phyloP scores from a whole-genome alignment of 495 filamentous ascomycete species.

The Penicillium waksmanii region DNA sequence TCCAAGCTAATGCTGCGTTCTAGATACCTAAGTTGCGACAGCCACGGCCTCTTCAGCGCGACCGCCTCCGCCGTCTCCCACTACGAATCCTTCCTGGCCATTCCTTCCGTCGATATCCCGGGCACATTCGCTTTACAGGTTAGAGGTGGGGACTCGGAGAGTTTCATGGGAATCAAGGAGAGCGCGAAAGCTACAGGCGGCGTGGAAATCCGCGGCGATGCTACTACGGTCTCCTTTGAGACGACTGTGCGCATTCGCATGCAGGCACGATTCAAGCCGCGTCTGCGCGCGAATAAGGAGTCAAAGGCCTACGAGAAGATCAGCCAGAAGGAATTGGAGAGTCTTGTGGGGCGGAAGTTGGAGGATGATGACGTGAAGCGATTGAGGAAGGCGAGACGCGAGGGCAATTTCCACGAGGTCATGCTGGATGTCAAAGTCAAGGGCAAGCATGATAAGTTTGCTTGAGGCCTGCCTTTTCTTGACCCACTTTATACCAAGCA shows the following conservation, averaged over 20 bases:
- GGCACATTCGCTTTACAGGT: conserved; percentile 74
- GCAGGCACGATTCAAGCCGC: conserved; percentile 92
- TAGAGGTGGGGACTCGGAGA: conserved; percentile 46
- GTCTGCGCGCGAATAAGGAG: conserved; percentile 73
- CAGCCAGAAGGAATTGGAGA: conserved; percentile 85
- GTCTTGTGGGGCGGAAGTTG: conserved; percentile 71
- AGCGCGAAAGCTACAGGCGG: conserved; percentile 46
- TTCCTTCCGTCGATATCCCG: conserved; percentile 62
- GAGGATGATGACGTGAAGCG: conserved; percentile 83
- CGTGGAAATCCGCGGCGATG: conserved; percentile 76
- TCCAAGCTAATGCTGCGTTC: not conserved
- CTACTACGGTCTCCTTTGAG: conserved; percentile 67
- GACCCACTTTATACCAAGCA: not conserved
- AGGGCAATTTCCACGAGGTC: conserved; percentile 87
- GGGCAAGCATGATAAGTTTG: conserved; percentile 96
- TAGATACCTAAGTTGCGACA: conserved; percentile 81
- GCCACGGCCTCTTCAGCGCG: conserved; percentile 76
- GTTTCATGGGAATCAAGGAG: conserved; percentile 58
- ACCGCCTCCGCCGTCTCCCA: conserved; percentile 77
- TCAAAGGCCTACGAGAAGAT: conserved; percentile 83
- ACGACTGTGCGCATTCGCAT: conserved; percentile 85
- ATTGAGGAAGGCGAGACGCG: conserved; percentile 79
- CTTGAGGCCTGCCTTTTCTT: conserved; percentile 35
- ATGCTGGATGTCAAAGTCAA: conserved; percentile 89
- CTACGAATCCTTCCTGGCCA: conserved; percentile 79